These are phyloP conservation scores for Cucumis sativus DNA, from an alignment of 306 rosid species.

Conservation along the genomic window DNA sequence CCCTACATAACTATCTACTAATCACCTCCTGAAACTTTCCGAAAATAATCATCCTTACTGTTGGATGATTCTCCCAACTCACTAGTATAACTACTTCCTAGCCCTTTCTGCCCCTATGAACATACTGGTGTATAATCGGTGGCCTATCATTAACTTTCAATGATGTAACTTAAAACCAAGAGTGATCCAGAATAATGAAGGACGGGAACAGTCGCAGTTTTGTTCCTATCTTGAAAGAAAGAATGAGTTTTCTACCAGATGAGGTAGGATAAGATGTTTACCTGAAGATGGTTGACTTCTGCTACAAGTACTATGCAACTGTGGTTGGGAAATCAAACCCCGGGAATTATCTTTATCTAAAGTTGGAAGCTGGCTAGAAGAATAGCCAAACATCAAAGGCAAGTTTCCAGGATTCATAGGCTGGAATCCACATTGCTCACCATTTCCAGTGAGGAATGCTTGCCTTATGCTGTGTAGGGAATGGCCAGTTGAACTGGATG, in stretches of 20 bases:
- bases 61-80: no score
- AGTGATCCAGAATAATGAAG: neutral
- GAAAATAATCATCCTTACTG: no score
- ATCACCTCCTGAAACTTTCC: no score
- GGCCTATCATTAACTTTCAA: neutral
- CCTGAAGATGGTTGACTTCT: constrained; percentile 69
- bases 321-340: constrained; percentile 65
- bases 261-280: constrained; percentile 14
- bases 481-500: constrained; percentile 27
- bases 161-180: neutral
- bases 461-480: constrained; percentile 57
- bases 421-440: constrained; percentile 31
- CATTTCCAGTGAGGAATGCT: constrained; percentile 37
- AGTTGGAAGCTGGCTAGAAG: constrained; percentile 75
- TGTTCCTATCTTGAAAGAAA: neutral
- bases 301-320: constrained; percentile 40
- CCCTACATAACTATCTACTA: no score
- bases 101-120: no score
- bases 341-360: constrained; percentile 67
- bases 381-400: constrained; percentile 65
- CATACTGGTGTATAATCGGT: no score
- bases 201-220: neutral
- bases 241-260: neutral
- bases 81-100: no score
- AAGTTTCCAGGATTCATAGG: constrained; percentile 45